Evolutionary conservation across 805 yeast genomes (phyloP).

Genomic region (Candida endomychidarum): DNA sequence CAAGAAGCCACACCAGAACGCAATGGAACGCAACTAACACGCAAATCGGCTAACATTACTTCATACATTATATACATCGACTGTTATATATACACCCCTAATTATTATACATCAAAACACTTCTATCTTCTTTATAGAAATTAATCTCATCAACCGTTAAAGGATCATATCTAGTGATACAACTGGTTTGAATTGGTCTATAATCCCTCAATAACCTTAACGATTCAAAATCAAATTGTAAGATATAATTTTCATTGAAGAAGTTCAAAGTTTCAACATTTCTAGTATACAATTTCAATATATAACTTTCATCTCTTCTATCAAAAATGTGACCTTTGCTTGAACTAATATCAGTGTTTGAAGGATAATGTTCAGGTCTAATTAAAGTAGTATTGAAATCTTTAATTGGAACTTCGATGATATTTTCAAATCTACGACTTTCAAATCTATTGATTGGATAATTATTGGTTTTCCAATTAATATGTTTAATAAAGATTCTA

Average conservation of each 20-base stretch:
- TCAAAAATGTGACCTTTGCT: slow-evolving; percentile 16
- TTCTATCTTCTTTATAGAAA: slow-evolving; percentile 20
- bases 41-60: too few relatives aligned
- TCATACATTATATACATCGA: too few relatives aligned
- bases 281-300: slow-evolving; percentile 22
- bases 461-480: slow-evolving; percentile 18
- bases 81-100: too few relatives aligned
- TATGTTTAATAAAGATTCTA: slow-evolving; percentile 19
- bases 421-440: slow-evolving; percentile 16
- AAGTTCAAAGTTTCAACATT: slow-evolving; percentile 28
- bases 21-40: too few relatives aligned
- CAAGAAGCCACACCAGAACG: too few relatives aligned
- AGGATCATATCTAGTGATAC: slow-evolving; percentile 6
- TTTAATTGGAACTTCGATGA: slow-evolving; percentile 25
- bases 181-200: slow-evolving; percentile 18
- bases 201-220: slow-evolving; percentile 26
- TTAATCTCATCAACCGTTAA: slow-evolving; percentile 17
- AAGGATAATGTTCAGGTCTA: slow-evolving; percentile 24
- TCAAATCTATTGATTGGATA: slow-evolving; percentile 15
- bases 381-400: slow-evolving; percentile 22
- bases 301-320: slow-evolving; percentile 23
- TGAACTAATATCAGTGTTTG: slow-evolving; percentile 1
- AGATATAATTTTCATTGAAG: slow-evolving; percentile 18
- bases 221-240: slow-evolving; percentile 26
- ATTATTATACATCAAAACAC: slow-evolving; percentile 6